A percentile compares a stretch with the other conserved stretches of the same genome.
These are phyloP conservation scores for Clitocybe nebularis DNA, from an alignment of 1,284 basidiomycete genomes.

Conservation along the genomic window DNA sequence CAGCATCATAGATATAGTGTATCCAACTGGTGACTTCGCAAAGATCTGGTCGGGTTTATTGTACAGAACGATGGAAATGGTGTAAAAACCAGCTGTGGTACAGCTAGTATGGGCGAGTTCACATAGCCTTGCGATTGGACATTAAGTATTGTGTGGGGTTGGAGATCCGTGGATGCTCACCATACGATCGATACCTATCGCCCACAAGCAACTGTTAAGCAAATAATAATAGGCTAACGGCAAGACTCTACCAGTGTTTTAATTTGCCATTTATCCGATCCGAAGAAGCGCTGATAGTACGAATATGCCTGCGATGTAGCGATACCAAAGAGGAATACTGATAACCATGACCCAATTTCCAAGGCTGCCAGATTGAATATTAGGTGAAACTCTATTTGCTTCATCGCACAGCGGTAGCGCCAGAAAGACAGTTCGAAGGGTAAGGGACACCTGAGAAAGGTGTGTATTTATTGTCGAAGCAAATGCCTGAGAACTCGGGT, in stretches of 20 bases:
- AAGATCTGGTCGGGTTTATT: conserved; percentile 8
- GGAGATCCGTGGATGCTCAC: neutral
- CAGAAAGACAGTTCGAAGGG: too few species aligned
- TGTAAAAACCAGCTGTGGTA: conserved; percentile 5
- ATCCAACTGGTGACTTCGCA: conserved; percentile 1
- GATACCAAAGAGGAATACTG: conserved; percentile 4
- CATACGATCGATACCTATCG: neutral
- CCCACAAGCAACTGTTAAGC: too few species aligned
- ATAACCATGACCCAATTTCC: conserved; percentile 3
- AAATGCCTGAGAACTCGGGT: too few species aligned
- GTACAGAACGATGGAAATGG: neutral
- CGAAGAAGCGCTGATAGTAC: conserved; percentile 1
- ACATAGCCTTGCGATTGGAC: neutral
- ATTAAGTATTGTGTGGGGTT: neutral
- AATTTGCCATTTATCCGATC: neutral
- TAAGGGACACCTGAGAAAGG: too few species aligned
- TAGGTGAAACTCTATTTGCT: conserved; percentile 3
- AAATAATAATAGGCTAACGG: too few species aligned
- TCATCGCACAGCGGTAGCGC: too few species aligned
- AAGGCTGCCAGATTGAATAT: conserved; percentile 3
- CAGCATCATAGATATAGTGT: conserved; percentile 4
- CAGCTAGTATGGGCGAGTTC: neutral
- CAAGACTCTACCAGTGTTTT: conserved; percentile 1
- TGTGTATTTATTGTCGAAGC: too few species aligned
- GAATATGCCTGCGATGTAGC: conserved; percentile 3